Conservation (phyloP, 768 basidiomycete species). For the Hortiboletus campestris region DNA sequence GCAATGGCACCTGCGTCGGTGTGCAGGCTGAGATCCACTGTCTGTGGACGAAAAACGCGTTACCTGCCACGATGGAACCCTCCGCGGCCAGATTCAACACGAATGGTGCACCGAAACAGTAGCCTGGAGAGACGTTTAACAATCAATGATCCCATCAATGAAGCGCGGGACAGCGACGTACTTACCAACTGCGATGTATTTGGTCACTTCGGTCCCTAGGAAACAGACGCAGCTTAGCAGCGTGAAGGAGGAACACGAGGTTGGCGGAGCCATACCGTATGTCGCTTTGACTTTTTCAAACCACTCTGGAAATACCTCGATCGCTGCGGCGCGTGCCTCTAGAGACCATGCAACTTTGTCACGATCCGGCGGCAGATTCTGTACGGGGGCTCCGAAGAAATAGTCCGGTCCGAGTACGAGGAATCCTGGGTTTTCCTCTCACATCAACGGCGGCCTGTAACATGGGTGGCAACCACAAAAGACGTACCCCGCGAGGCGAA, state of each 20-base stretch:
- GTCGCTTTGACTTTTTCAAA: conserved; percentile 42
- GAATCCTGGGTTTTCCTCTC: conserved; percentile 41
- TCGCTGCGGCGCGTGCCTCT: conserved; percentile 35
- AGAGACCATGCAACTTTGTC: conserved; percentile 42
- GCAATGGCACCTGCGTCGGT: conserved; percentile 43
- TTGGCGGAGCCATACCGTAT: conserved; percentile 37
- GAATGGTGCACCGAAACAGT: conserved; percentile 56
- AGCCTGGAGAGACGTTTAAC: conserved; percentile 35
- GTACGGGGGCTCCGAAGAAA: conserved; percentile 53
- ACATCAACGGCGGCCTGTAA: not conserved
- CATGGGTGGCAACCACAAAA: not conserved
- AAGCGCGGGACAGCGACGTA: not conserved
- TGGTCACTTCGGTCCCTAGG: conserved; percentile 28
- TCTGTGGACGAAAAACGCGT: not conserved
- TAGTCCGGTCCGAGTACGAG: conserved; percentile 59
- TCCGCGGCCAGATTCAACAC: conserved; percentile 45
- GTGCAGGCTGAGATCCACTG: not conserved
- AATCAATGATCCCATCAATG: not conserved
- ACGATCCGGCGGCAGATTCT: conserved; percentile 32
- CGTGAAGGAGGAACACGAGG: not conserved
- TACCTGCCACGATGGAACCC: conserved; percentile 47
- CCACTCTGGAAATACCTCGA: conserved; percentile 47
- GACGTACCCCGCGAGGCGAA: conserved; percentile 53
- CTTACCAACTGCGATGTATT: conserved; percentile 45
- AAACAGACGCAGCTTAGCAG: not conserved